Percentiles rank a stretch among this genome's conserved stretches.
These are phyloP conservation scores for Blastomyces silverae DNA, from an alignment of 2,329 filamentous ascomycete species.

Conservation along the genomic window DNA sequence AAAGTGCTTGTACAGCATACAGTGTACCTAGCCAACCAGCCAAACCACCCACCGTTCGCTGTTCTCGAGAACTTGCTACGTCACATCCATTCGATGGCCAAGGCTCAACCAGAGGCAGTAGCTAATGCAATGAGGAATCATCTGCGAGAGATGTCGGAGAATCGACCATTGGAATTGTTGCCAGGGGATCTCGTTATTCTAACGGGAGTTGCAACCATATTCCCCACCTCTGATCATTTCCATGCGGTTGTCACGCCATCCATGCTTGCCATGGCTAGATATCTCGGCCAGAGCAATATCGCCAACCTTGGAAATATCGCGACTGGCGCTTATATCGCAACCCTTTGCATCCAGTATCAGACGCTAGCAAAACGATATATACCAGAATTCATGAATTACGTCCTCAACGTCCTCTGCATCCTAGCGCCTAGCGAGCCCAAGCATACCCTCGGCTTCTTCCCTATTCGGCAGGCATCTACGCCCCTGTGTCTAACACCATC, in stretches of 20 bases:
- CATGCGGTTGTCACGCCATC: conserved; percentile 90
- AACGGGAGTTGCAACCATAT: conserved; percentile 74
- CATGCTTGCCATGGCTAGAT: conserved; percentile 74
- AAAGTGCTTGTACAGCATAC: conserved; percentile 49
- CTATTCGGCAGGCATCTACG: conserved; percentile 51
- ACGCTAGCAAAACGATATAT: conserved; percentile 76
- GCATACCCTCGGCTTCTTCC: conserved; percentile 51
- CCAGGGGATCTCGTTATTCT: conserved; percentile 76
- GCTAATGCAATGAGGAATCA: conserved; percentile 70
- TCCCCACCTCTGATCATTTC: conserved; percentile 95
- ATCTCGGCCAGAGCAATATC: conserved; percentile 70
- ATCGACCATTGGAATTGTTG: conserved; percentile 47
- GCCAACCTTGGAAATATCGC: conserved; percentile 59
- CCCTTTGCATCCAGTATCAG: conserved; percentile 76
- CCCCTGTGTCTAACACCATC: conserved; percentile 45
- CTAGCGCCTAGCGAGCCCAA: conserved; percentile 53
- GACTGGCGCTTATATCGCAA: conserved; percentile 70
- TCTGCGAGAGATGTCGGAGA: conserved; percentile 51
- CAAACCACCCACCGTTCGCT: conserved; percentile 52
- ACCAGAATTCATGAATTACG: conserved; percentile 79
- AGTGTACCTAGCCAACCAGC: conserved; percentile 50
- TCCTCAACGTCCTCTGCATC: conserved; percentile 63
- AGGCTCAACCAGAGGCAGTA: conserved; percentile 73
- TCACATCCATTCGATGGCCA: conserved; percentile 86
- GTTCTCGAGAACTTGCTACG: conserved; percentile 74